Evolutionary conservation across 768 basidiomycete species (phyloP).

Genomic region (Boletales sp.): DNA sequence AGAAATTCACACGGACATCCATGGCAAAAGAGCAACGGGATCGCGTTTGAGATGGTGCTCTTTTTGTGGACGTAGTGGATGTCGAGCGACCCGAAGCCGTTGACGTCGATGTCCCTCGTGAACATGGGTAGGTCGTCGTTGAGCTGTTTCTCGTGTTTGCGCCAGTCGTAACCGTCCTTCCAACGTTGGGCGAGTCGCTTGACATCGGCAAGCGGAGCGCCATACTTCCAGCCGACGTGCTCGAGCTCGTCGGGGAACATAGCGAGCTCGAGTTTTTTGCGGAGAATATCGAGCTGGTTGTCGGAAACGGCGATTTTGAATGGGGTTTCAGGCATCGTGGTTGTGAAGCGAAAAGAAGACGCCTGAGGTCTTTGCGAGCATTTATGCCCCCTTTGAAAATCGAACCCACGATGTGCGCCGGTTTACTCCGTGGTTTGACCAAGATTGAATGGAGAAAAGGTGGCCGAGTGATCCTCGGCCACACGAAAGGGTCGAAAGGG

Average conservation of each 20-base stretch:
- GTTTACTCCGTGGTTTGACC: too few relatives aligned
- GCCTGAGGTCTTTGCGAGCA: too few relatives aligned
- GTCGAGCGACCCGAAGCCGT: constrained; percentile 43
- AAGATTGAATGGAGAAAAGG: too few relatives aligned
- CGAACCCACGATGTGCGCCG: too few relatives aligned
- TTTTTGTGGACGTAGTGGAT: constrained; percentile 59
- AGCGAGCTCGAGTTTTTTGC: constrained; percentile 44
- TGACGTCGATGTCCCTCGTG: constrained; percentile 47
- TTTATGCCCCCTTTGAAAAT: too few relatives aligned
- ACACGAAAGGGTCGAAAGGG: too few relatives aligned
- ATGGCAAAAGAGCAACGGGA: constrained; percentile 59
- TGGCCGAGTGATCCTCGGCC: too few relatives aligned
- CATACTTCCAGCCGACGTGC: constrained; percentile 48
- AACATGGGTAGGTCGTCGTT: constrained; percentile 56
- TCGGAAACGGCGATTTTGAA: constrained; percentile 51
- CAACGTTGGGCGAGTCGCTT: constrained; percentile 47
- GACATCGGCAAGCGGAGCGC: constrained; percentile 46
- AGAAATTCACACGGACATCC: constrained; percentile 40
- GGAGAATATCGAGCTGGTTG: constrained; percentile 36
- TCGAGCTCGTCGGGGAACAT: constrained; percentile 59
- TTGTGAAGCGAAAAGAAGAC: neutral
- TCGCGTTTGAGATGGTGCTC: constrained; percentile 42
- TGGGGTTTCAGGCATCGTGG: constrained; percentile 31
- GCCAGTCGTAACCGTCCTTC: constrained; percentile 56
- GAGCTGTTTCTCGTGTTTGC: constrained; percentile 45